Base-by-base conservation (phyloP, 306 rosid genomes). In the Castanospermum australe region DNA sequence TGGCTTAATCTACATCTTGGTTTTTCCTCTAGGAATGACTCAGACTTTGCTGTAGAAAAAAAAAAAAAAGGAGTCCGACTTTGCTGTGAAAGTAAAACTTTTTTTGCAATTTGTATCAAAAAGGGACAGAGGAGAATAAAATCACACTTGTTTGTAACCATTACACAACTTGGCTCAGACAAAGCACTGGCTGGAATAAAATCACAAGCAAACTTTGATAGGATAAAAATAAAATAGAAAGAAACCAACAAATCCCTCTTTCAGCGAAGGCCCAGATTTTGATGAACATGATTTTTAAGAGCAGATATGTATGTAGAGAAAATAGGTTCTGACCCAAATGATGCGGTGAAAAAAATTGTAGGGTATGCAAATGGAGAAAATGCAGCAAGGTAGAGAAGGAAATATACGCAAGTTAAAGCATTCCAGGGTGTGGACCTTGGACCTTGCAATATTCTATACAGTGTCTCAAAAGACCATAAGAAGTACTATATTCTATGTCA, bases 11-110 rank as follows among this genome's bases (percentile, higher is more conserved):
- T 41, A 81, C 41, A 41, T 62, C n/a, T 28, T 32, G 65, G 63
- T 44, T 74, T 75, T 70, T 30, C 78, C 80, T 22, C 41, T 48
- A 59, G 51, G 83, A 81, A 81, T 71, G 48, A 65, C 67, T 55
- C 70, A 79, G 36, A 59, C 74, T 84, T 59, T n/a, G n/a, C n/a
- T n/a, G n/a, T n/a, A n/a, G n/a, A n/a, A n/a, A n/a, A n/a, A n/a
- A n/a, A n/a, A n/a, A n/a, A n/a, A n/a, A n/a, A n/a, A n/a, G n/a
- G n/a, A n/a, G n/a, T n/a, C 32, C 5, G 17, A 64, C 30, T 8
- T 64, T 64, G 45, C 45, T 17, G 25, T 63, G 2, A 60, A 32
- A 56, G 11, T 13, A 11, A 6, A 25, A n/a, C n/a, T n/a, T n/a
- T 14, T 55, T 17, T 47, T 55, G 21, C 15, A n/a, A n/a, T n/a